Evolutionary conservation across 768 basidiomycete genomes (phyloP).

Genomic region (Boletus vermiculosoides): DNA sequence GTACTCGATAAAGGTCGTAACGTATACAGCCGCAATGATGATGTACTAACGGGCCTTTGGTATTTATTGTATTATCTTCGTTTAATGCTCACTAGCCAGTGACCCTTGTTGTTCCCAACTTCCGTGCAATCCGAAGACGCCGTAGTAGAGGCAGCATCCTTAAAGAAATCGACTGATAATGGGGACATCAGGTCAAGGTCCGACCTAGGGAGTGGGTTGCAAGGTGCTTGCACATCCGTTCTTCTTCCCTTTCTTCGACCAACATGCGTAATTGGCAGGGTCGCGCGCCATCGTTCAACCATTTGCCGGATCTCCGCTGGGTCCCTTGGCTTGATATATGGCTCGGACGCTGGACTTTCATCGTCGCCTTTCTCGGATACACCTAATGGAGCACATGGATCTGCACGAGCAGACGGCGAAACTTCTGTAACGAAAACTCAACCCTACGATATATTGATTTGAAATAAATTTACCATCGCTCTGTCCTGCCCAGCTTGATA

Average conservation of each 20-base stretch:
- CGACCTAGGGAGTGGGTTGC: background rate
- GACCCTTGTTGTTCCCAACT: conserved; percentile 30
- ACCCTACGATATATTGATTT: background rate
- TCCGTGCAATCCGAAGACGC: conserved; percentile 35
- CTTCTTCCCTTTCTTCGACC: conserved; percentile 15
- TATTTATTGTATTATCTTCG: conserved; percentile 12
- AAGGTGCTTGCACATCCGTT: conserved; percentile 3
- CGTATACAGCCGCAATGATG: background rate
- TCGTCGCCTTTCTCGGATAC: conserved; percentile 25
- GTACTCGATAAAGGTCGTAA: background rate
- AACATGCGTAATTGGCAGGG: conserved; percentile 18
- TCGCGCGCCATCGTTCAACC: conserved; percentile 34
- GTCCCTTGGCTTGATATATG: conserved; percentile 26
- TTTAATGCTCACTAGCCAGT: conserved; percentile 32
- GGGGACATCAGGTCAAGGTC: conserved; percentile 19
- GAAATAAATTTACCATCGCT: conserved; percentile 26
- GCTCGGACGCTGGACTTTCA: conserved; percentile 1
- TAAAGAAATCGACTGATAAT: conserved; percentile 23
- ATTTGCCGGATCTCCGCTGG: conserved; percentile 25
- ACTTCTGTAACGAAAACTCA: conserved; percentile 16
- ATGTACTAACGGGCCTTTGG: background rate
- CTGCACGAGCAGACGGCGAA: conserved; percentile 24
- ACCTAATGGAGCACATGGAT: conserved; percentile 10
- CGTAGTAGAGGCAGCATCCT: conserved; percentile 25
- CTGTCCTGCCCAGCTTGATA: conserved; percentile 32